phyloP scores from a whole-genome alignment of 2,329 filamentous ascomycete genomes.

The Pyrenochaeta sp. region DNA sequence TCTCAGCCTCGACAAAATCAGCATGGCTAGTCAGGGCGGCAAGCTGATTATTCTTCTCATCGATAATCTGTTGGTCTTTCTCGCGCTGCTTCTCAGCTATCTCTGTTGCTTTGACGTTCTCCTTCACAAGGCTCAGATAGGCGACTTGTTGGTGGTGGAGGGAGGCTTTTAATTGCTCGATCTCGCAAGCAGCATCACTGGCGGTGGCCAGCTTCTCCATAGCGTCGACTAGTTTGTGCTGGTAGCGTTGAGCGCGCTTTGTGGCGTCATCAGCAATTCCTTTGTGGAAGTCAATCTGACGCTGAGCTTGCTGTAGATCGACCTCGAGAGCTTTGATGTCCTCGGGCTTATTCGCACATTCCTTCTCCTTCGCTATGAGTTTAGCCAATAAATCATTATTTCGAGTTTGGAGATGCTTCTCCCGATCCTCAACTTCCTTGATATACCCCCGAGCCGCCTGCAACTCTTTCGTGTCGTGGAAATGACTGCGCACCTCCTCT shows the following conservation, averaged over 20 bases:
- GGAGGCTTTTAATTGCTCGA: constrained; percentile 18
- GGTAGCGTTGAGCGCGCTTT: constrained; percentile 21
- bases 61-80: constrained; percentile 5
- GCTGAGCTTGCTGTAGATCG: constrained; percentile 27
- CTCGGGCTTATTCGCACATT: constrained; percentile 21
- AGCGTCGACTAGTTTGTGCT: constrained; percentile 13
- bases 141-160: constrained; percentile 10
- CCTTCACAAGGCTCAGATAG: constrained; percentile 16
- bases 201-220: constrained; percentile 6
- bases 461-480: constrained; percentile 19
- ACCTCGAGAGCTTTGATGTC: constrained; percentile 22
- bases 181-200: constrained; percentile 8
- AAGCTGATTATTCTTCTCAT: constrained; percentile 7
- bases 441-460: constrained; percentile 24
- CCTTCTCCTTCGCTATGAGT: constrained; percentile 21
- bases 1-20: constrained; percentile 15
- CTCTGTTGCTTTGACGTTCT: constrained; percentile 18
- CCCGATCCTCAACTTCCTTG: constrained; percentile 20
- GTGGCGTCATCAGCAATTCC: constrained; percentile 10
- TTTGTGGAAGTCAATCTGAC: constrained; percentile 19
- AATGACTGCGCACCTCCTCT: constrained; percentile 15
- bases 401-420: constrained; percentile 13
- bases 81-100: constrained; percentile 9
- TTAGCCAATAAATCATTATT: constrained; percentile 14
- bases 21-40: constrained; percentile 3